These are phyloP conservation scores for Thuja plicata DNA, from an alignment of 83 land plant genomes.

Conservation along the genomic window DNA sequence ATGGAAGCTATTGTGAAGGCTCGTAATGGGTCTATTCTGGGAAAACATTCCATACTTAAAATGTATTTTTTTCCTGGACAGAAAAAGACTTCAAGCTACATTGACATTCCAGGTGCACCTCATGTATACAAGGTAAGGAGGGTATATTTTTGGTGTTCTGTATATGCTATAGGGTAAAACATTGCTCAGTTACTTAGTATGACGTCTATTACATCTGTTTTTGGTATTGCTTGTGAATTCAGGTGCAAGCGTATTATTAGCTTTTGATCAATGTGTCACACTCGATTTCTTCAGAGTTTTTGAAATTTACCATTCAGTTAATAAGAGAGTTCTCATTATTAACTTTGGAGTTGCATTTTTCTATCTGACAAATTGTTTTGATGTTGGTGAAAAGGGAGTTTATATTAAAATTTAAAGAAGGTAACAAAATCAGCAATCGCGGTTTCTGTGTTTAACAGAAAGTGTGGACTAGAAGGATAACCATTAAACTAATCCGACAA, in stretches of 20 bases:
- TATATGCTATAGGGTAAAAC: not conserved
- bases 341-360: not conserved
- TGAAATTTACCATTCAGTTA: not conserved
- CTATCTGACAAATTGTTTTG: not conserved
- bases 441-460: not conserved
- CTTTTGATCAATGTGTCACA: not conserved
- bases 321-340: not conserved
- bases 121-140: slow-evolving; percentile 83
- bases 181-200: not conserved
- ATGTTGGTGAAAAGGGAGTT: not conserved
- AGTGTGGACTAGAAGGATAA: not conserved
- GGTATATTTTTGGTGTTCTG: not conserved
- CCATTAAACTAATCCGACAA: not conserved
- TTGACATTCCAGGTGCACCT: slow-evolving; percentile 85
- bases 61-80: slow-evolving; percentile 98
- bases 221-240: not conserved
- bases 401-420: not conserved
- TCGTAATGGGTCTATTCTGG: slow-evolving; percentile 93
- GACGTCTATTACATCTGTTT: not conserved
- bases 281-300: not conserved
- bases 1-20: slow-evolving; percentile 91
- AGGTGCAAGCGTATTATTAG: not conserved
- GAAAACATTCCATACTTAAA: slow-evolving; percentile 84
- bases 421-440: not conserved
- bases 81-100: slow-evolving; percentile 61